Evolutionary conservation across 768 basidiomycete species (phyloP), one percentile per base, ranked within the genome.

Genomic region (Trametes maxima): DNA sequence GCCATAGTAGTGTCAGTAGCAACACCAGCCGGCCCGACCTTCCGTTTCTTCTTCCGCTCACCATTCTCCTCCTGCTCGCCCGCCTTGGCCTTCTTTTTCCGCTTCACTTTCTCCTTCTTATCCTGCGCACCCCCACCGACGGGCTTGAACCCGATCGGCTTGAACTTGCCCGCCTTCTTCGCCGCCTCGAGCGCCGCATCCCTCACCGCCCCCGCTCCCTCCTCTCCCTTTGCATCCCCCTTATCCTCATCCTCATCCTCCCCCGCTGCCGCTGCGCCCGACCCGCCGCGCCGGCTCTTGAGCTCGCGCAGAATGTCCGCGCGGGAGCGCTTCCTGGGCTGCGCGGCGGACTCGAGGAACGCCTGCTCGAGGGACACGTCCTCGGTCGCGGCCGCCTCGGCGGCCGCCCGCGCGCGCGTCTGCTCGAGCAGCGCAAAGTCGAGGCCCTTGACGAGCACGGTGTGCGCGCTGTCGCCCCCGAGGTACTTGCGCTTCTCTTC

Each of bases 351-450:
- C 62, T 85, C 84, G 13, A 70, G 66, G 72, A 90, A 91, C 0
- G 85, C 89, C 62, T 85, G 81, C 70, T 98, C 95, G 25, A 95
- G 85, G 1, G 84, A 80, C 13, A 91, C 92, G 62, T 96, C 92
- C 65, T 91, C 89, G 48, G 87, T 87, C 4, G 80, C 77, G 14
- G 82, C 77, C 17, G 68, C 55, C 19, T 62, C 57, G n/a, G 78
- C 73, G 2, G 79, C 76, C 1, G 77, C 78, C 40, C 87, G 85
- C 3, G 89, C 88, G 74, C 87, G 94, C 64, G 90, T 87, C 66
- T 93, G 90, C 68, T 93, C 90, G 16, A 97, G 79, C 7, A 97
- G 82, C 0, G 92, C 89, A 65, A 89, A 81, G 70, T 98, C 95
- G 47, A 98, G 85, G 25, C 93, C 93, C 69, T 94, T 96, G 43